Evolutionary conservation across 805 yeast species (phyloP), one percentile per base, ranked within the genome.

Genomic region (Lipomyces starkeyi): DNA sequence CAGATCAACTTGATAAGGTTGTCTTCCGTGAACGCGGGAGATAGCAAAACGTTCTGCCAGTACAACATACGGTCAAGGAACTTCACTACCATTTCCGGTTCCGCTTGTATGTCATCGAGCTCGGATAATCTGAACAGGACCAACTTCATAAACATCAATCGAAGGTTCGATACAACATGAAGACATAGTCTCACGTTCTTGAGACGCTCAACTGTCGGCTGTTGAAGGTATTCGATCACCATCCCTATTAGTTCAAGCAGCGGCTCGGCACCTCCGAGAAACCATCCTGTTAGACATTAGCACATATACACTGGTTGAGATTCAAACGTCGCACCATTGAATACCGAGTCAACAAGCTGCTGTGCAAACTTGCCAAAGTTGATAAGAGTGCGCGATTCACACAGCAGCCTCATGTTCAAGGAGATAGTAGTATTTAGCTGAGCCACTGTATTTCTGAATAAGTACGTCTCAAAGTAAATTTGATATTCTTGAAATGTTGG

Each of bases 221-320:
- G 71, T 43, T 68, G 70, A 8, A 72, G 63, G 35, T 65, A 68
- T 52, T 71, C 73, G 9, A 72, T 61, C 17, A 71, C 69, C 72
- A 66, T 71, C 8, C 72, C 74, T 35, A 71, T 61, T 8, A 72
- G 58, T 37, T 71, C 74, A 14, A 72, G 61, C 9, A 71, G 58
- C 7, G 72, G 73, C 14, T 71, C 73, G 3, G 73, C 71, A 8
- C 74, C 74, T 11, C 71, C 73, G 13, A 71, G 55, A 56, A 72
- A 68, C 63, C 71, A 63, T 17, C 74, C 73, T 69, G 25, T 43
- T 17, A 43, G 20, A 43, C 43, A 43, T 43, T 43, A 43, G 49
- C 49, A 43, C 20, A 8, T 14, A 57, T 29, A 34, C 37, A 57
- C 9, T 4, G 2, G 6, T 3, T 11, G 27, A 57, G 4, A 7